phyloP scores from a whole-genome alignment of 192 early-diverging fungal species.

The Backusella liffmaniae region DNA sequence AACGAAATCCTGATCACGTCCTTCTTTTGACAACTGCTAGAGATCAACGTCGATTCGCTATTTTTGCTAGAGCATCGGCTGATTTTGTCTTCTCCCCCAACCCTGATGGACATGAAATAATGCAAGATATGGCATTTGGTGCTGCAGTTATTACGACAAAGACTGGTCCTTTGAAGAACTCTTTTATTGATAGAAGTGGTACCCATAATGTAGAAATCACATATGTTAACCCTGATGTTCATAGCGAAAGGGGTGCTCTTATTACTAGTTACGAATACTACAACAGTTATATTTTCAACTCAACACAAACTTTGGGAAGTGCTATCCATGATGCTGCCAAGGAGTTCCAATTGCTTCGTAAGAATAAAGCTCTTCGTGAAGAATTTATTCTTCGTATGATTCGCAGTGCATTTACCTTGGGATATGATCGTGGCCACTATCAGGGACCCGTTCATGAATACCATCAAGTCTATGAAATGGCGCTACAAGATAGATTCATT shows the following conservation, averaged over 20 bases:
- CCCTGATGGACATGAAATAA: slow-evolving; percentile 18
- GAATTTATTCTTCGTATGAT: slow-evolving; percentile 45
- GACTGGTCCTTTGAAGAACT: slow-evolving; percentile 48
- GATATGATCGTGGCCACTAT: slow-evolving; percentile 44
- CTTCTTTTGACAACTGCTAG: slow-evolving; percentile 35
- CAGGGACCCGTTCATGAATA: slow-evolving; percentile 51
- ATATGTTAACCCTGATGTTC: slow-evolving; percentile 10
- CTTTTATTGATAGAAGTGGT: slow-evolving; percentile 43
- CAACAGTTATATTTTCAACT: slow-evolving; percentile 45
- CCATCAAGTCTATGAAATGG: slow-evolving; percentile 25
- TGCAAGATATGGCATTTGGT: slow-evolving; percentile 55
- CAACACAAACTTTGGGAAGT: slow-evolving; percentile 13
- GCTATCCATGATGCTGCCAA: slow-evolving; percentile 40
- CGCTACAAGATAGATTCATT: slow-evolving; percentile 7
- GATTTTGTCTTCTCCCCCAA: slow-evolving; percentile 53
- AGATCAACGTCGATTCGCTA: slow-evolving; percentile 45
- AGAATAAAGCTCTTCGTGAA: slow-evolving; percentile 38
- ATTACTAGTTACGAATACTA: slow-evolving; percentile 34
- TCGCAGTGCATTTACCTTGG: slow-evolving; percentile 43
- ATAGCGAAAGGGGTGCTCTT: slow-evolving; percentile 15
- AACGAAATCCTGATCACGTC: slow-evolving; percentile 26
- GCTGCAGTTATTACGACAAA: slow-evolving; percentile 46
- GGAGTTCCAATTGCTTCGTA: slow-evolving; percentile 30
- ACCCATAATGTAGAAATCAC: neutral
- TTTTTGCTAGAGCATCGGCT: slow-evolving; percentile 49